Conservation (phyloP, 306 rosid species). For the Casuarina cunninghamiana region DNA sequence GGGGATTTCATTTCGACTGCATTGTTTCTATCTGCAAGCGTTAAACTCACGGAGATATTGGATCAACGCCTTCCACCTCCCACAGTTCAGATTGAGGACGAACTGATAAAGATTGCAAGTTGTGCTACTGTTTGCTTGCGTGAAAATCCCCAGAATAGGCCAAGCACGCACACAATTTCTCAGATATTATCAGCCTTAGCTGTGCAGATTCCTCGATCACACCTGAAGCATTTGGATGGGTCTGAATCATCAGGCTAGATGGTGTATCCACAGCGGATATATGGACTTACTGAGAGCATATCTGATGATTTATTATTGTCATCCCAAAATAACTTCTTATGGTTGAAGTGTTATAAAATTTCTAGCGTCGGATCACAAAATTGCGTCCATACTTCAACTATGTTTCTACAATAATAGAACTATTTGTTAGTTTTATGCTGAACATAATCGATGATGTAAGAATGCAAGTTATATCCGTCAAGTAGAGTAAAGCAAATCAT, state of each 20-base stretch:
- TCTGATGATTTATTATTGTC: no score
- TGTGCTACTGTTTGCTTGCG: slow-evolving; percentile 9
- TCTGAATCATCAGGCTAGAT: not conserved
- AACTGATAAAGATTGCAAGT: slow-evolving; percentile 3
- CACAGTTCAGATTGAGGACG: not conserved
- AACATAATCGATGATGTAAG: not conserved
- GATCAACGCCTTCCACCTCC: slow-evolving; percentile 18
- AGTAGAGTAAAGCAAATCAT: no score
- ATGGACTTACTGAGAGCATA: not conserved
- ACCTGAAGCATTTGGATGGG: not conserved
- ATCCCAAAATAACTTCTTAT: no score
- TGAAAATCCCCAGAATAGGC: slow-evolving; percentile 28
- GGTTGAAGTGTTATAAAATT: no score
- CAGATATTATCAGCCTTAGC: not conserved
- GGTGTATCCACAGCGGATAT: not conserved
- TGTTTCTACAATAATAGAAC: not conserved
- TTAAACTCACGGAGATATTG: not conserved
- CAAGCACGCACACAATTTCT: slow-evolving; percentile 35
- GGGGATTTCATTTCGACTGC: slow-evolving; percentile 11
- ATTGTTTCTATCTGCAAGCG: not conserved
- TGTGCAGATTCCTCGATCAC: not conserved
- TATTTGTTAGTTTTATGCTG: not conserved
- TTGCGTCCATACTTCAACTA: not conserved
- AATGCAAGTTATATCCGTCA: not conserved
- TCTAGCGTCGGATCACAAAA: no score